These are phyloP conservation scores for Bremia lactucae DNA, from an alignment of 352 stramenopile species.

Conservation along the genomic window DNA sequence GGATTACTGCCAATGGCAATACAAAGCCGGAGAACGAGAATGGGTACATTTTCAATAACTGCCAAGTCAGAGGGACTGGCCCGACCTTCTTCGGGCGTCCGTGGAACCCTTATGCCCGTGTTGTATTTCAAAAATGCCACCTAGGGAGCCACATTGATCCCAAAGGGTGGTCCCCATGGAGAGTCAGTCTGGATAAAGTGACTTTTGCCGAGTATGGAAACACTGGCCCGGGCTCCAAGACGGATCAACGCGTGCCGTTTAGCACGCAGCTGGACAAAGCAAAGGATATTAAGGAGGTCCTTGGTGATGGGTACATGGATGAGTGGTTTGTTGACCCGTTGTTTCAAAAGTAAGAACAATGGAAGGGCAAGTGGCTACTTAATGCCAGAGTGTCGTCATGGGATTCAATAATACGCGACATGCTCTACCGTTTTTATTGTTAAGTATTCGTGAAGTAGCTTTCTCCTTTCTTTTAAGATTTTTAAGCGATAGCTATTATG, in stretches of 20 bases:
- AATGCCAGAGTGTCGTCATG: too few relatives aligned
- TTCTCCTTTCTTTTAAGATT: too few relatives aligned
- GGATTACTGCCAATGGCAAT: conserved; percentile 8
- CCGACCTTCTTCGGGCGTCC: conserved; percentile 9
- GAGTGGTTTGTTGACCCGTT: conserved; percentile 3
- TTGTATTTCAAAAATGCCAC: conserved; percentile 12
- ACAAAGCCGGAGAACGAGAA: not conserved
- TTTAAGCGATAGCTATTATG: too few relatives aligned
- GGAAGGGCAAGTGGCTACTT: too few relatives aligned
- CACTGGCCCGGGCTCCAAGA: conserved; percentile 4
- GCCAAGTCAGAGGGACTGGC: too few relatives aligned
- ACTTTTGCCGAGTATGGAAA: conserved; percentile 14
- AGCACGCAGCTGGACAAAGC: conserved; percentile 2
- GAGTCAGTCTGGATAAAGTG: conserved; percentile 5
- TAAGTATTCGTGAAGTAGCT: too few relatives aligned
- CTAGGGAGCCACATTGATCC: conserved; percentile 7
- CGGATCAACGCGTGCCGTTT: conserved; percentile 6
- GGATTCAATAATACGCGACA: too few relatives aligned
- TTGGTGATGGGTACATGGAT: conserved; percentile 1
- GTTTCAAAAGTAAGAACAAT: too few relatives aligned
- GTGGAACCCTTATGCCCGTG: conserved; percentile 9
- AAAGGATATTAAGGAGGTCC: conserved; percentile 1
- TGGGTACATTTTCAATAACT: conserved; percentile 7
- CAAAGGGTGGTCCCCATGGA: conserved; percentile 7
- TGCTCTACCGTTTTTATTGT: too few relatives aligned